Conservation (phyloP, 441 rosid genomes). For the Arabidopsis hybrid region DNA sequence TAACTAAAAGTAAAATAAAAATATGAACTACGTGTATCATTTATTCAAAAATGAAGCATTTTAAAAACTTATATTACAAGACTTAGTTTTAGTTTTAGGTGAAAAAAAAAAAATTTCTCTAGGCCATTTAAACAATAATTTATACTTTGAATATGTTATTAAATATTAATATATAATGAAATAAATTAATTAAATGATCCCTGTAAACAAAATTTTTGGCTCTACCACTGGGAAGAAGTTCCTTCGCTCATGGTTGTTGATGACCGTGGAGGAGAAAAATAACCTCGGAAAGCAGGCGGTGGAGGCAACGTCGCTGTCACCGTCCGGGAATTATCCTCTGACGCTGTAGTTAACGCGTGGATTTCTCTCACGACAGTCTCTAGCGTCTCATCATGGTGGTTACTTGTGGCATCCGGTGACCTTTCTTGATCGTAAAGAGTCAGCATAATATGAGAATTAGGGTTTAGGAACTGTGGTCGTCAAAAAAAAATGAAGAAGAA, state of each 20-base stretch:
- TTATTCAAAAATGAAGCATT: too few species aligned
- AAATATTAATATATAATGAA: too few species aligned
- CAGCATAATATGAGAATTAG: slow-evolving; percentile 29
- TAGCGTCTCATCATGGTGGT: slow-evolving; percentile 20
- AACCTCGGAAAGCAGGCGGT: slow-evolving; percentile 45
- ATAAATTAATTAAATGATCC: too few species aligned
- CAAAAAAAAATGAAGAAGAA: slow-evolving; percentile 12
- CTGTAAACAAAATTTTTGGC: too few species aligned
- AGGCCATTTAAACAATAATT: too few species aligned
- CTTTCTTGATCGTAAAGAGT: slow-evolving; percentile 38
- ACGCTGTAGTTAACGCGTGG: slow-evolving; percentile 68
- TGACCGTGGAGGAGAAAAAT: slow-evolving; percentile 54
- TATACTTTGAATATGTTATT: too few species aligned
- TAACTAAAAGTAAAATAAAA: too few species aligned
- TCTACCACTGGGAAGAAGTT: slow-evolving; percentile 41
- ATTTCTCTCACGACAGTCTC: slow-evolving; percentile 64
- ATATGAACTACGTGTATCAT: too few species aligned
- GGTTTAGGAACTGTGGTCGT: slow-evolving; percentile 13
- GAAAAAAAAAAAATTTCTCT: too few species aligned
- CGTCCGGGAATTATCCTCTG: background rate
- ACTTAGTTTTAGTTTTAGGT: too few species aligned
- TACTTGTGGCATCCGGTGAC: slow-evolving; percentile 18
- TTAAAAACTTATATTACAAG: too few species aligned
- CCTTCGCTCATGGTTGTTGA: slow-evolving; percentile 45
- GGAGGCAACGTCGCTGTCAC: slow-evolving; percentile 65